A percentile compares a stretch with the other conserved stretches of the same genome.
Evolutionary conservation across 768 basidiomycete genomes (phyloP).

Genomic region (Naganishia onofrii): DNA sequence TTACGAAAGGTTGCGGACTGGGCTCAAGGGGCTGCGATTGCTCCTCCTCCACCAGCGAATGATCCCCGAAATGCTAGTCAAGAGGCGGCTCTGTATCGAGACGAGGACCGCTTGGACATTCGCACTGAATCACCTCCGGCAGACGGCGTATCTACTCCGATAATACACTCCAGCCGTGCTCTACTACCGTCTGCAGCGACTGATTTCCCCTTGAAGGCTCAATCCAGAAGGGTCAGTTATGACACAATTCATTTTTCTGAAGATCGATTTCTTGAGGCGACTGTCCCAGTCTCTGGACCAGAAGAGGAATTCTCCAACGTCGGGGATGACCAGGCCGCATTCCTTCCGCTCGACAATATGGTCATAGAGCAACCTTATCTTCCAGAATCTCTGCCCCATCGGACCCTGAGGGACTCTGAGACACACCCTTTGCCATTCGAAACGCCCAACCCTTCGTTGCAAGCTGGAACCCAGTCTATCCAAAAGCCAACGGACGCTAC

Average conservation of each 20-base stretch:
- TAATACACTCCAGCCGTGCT: background rate
- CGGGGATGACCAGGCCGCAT: no score
- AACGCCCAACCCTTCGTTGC: background rate
- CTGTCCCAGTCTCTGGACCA: background rate
- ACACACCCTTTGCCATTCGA: background rate
- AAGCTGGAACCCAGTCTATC: background rate
- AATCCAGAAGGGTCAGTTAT: background rate
- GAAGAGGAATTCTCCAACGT: background rate
- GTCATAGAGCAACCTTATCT: no score
- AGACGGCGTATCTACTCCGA: background rate
- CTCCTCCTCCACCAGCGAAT: background rate
- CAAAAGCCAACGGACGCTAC: background rate
- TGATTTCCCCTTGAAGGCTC: background rate
- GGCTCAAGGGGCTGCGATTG: slow-evolving; percentile 15
- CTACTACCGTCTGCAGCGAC: background rate
- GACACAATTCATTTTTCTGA: background rate
- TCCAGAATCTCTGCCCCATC: no score
- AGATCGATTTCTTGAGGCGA: background rate
- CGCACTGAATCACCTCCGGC: background rate
- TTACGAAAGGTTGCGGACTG: slow-evolving; percentile 1
- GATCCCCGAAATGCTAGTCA: slow-evolving; percentile 14
- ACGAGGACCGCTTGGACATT: slow-evolving; percentile 8
- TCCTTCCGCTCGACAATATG: no score
- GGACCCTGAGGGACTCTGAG: no score
- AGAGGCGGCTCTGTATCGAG: slow-evolving; percentile 9